Percentiles rank a stretch among this genome's conserved stretches.
Evolutionary conservation across 768 basidiomycete genomes (phyloP).

Genomic region (Favolaschia claudopus): DNA sequence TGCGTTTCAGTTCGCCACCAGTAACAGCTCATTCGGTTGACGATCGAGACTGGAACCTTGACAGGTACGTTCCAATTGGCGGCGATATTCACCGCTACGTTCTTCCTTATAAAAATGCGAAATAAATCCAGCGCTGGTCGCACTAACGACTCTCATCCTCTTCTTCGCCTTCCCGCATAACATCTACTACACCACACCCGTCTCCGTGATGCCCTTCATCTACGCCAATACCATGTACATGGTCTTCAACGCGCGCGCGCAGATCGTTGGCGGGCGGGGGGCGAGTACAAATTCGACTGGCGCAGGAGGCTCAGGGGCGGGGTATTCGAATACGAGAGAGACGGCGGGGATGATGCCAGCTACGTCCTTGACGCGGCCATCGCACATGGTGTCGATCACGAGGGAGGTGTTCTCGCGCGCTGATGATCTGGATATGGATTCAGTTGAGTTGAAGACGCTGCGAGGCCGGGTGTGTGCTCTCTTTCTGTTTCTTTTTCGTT

Average conservation of each 20-base stretch:
- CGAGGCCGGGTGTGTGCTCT: too few species aligned
- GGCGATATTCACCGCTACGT: too few species aligned
- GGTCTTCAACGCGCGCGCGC: neutral
- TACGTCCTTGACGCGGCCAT: too few species aligned
- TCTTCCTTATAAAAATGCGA: neutral
- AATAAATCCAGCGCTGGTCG: neutral
- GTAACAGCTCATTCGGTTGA: neutral
- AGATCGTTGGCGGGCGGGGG: neutral
- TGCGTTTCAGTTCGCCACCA: neutral
- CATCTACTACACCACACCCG: neutral
- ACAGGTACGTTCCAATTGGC: neutral
- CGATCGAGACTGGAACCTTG: neutral
- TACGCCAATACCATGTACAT: neutral
- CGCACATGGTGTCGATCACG: too few species aligned
- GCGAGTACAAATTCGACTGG: too few species aligned
- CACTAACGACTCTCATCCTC: neutral
- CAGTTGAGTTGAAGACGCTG: too few species aligned
- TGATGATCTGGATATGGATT: too few species aligned
- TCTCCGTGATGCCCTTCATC: neutral
- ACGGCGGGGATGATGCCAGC: too few species aligned
- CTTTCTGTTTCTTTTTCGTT: too few species aligned
- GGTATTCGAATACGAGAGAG: too few species aligned
- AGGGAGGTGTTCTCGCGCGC: too few species aligned
- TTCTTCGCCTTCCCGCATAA: neutral
- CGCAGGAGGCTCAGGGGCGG: too few species aligned